Conservation (phyloP, 2,329 filamentous ascomycete genomes). For the Ophiostoma ulmi region DNA sequence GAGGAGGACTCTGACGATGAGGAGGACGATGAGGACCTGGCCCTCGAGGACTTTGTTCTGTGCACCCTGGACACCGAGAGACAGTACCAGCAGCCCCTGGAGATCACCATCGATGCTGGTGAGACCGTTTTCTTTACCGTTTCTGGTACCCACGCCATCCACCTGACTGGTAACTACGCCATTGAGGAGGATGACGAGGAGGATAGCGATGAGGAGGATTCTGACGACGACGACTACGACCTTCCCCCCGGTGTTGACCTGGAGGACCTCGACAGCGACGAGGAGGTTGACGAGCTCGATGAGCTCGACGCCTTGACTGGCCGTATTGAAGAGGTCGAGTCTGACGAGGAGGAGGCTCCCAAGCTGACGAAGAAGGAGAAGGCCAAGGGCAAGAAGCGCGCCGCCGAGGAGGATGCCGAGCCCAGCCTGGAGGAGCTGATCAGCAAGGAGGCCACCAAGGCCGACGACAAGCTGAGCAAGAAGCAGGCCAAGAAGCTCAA, state of each 20-base stretch:
- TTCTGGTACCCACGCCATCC: slow-evolving; percentile 81
- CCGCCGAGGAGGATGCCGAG: slow-evolving; percentile 67
- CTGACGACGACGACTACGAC: slow-evolving; percentile 65
- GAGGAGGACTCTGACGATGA: slow-evolving; percentile 48
- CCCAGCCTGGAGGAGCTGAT: slow-evolving; percentile 80
- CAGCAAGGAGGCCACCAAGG: slow-evolving; percentile 61
- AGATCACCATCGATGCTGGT: slow-evolving; percentile 83
- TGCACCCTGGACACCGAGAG: slow-evolving; percentile 63
- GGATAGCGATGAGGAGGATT: slow-evolving; percentile 56
- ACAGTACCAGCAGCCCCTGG: slow-evolving; percentile 82
- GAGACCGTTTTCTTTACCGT: slow-evolving; percentile 93
- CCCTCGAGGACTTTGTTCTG: slow-evolving; percentile 84
- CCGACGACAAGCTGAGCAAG: slow-evolving; percentile 78
- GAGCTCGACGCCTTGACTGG: slow-evolving; percentile 61
- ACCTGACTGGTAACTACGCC: slow-evolving; percentile 94
- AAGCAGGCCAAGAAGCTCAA: slow-evolving; percentile 98
- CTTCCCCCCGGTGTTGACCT: slow-evolving; percentile 73
- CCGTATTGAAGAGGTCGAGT: slow-evolving; percentile 76
- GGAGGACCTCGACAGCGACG: slow-evolving; percentile 65
- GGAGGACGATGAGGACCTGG: slow-evolving; percentile 57
- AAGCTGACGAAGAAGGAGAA: slow-evolving; percentile 45
- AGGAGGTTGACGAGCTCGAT: slow-evolving; percentile 72
- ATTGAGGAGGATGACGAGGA: slow-evolving; percentile 64
- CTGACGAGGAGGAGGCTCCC: slow-evolving; percentile 68
- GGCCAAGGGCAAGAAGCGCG: slow-evolving; percentile 78